Conservation (phyloP, 2,329 filamentous ascomycete species). For the Furcasterigmium furcatum region DNA sequence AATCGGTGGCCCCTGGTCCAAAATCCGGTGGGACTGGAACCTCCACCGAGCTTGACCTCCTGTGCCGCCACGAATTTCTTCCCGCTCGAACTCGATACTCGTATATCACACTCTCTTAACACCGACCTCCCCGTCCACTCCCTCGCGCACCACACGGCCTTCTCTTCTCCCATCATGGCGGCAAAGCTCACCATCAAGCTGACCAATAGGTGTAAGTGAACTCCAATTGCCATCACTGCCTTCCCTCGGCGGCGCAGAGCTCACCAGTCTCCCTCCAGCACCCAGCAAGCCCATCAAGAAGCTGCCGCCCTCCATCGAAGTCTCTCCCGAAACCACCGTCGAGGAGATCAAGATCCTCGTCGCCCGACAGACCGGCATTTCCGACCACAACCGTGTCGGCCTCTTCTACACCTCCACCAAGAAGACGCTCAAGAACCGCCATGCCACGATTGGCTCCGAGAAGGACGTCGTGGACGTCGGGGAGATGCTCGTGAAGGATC, state of each 20-base stretch:
- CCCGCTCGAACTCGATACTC: too few relatives aligned
- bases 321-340: constrained; percentile 49
- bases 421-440: constrained; percentile 62
- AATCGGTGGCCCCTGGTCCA: too few relatives aligned
- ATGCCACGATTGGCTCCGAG: constrained; percentile 47
- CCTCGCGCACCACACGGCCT: too few relatives aligned
- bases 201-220: constrained; percentile 32
- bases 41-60: too few relatives aligned
- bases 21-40: too few relatives aligned
- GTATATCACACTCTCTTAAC: too few relatives aligned
- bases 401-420: constrained; percentile 58
- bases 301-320: constrained; percentile 48
- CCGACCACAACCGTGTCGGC: constrained; percentile 60
- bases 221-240: not conserved
- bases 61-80: too few relatives aligned
- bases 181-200: constrained; percentile 35
- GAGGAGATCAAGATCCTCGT: constrained; percentile 57
- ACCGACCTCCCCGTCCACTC: too few relatives aligned
- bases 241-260: not conserved
- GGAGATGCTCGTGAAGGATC: constrained; percentile 83
- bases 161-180: constrained; percentile 19
- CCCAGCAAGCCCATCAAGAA: constrained; percentile 50
- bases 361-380: constrained; percentile 46
- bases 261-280: constrained; percentile 22
- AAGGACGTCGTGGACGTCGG: constrained; percentile 42